Percentiles rank a stretch among this genome's conserved stretches.
Conservation (phyloP, 2,329 filamentous ascomycete species). For the Ophiostoma angusticollis region DNA sequence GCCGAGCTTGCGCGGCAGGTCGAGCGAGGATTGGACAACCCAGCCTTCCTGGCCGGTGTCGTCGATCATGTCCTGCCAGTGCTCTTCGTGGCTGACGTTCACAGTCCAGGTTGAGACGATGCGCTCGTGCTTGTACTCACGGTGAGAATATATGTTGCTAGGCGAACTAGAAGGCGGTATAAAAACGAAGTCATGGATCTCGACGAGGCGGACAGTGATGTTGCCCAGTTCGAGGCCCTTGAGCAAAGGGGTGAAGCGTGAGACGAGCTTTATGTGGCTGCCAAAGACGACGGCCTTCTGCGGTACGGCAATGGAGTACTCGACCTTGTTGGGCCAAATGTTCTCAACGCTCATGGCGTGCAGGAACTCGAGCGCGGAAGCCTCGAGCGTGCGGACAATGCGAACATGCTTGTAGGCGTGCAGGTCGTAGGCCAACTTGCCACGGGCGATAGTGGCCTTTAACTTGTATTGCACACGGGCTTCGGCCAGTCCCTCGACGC, state of each 20-base stretch:
- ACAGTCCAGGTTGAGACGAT: conserved; percentile 50
- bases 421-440: conserved; percentile 80
- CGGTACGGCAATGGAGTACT: conserved; percentile 87
- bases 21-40: conserved; percentile 46
- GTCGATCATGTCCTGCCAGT: conserved; percentile 58
- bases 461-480: conserved; percentile 83
- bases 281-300: conserved; percentile 93
- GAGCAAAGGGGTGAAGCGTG: conserved; percentile 74
- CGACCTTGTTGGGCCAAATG: conserved; percentile 94
- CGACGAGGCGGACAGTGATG: conserved; percentile 67
- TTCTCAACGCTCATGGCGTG: conserved; percentile 95
- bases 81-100: conserved; percentile 40
- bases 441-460: conserved; percentile 76
- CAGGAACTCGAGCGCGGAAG: conserved; percentile 62
- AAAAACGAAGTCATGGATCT: conserved; percentile 48
- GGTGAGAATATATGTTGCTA: conserved; percentile 30
- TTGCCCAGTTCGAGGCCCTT: conserved; percentile 82
- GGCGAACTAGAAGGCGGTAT: conserved; percentile 36
- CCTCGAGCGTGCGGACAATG: conserved; percentile 64
- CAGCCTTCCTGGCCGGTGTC: conserved; percentile 56
- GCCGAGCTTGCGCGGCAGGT: conserved; percentile 69
- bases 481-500: conserved; percentile 76
- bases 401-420: conserved; percentile 66
- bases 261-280: conserved; percentile 70
- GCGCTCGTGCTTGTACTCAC: conserved; percentile 49